phyloP scores from a whole-genome alignment of 2,329 filamentous ascomycete genomes.

The Sclerotinia glacialis region DNA sequence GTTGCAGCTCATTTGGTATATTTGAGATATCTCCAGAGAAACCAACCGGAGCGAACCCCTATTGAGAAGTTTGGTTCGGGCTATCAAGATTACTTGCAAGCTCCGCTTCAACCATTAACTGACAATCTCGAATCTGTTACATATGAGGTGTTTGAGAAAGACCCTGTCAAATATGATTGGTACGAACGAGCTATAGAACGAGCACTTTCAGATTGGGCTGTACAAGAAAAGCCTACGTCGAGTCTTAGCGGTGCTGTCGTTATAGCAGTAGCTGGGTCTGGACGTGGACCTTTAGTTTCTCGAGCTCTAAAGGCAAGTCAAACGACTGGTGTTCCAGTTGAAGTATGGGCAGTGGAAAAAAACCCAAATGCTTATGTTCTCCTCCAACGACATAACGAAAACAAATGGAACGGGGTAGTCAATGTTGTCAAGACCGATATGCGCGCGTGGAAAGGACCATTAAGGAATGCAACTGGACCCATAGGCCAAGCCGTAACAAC shows the following conservation, averaged over 20 bases:
- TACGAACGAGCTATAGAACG: constrained; percentile 83
- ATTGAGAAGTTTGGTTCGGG: constrained; percentile 70
- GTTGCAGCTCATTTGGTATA: constrained; percentile 72
- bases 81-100: constrained; percentile 93
- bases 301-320: constrained; percentile 79
- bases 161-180: constrained; percentile 96
- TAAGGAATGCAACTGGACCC: constrained; percentile 41
- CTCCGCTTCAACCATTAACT: constrained; percentile 87
- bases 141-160: constrained; percentile 97
- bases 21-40: constrained; percentile 76
- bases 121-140: constrained; percentile 97
- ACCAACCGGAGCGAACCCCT: constrained; percentile 64
- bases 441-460: constrained; percentile 89
- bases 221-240: constrained; percentile 69
- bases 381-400: constrained; percentile 79
- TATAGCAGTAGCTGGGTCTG: constrained; percentile 88
- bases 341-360: constrained; percentile 93
- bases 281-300: constrained; percentile 87
- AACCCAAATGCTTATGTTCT: constrained; percentile 97
- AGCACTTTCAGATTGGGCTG: constrained; percentile 76
- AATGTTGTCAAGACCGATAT: constrained; percentile 95
- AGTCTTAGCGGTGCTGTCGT: constrained; percentile 70
- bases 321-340: constrained; percentile 71
- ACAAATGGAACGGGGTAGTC: constrained; percentile 75
- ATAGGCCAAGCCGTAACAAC: constrained; percentile 42